Evolutionary conservation across 2,329 filamentous ascomycete genomes (phyloP), one percentile per base, ranked within the genome.

Genomic region (Ceratocystis cubensis): DNA sequence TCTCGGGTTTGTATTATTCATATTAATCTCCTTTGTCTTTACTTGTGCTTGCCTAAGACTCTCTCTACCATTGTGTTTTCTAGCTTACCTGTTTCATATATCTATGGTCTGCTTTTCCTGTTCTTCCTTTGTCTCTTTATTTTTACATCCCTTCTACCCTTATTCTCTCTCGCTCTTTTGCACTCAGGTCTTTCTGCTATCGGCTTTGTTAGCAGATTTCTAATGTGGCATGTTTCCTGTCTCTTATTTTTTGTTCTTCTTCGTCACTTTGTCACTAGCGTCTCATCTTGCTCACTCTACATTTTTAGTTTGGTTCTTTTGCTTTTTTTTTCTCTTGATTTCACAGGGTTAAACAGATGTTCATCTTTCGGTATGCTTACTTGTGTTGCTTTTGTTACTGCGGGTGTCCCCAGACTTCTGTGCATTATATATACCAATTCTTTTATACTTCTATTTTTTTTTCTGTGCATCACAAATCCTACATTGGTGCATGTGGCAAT

Each of bases 211-310:
- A 33, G 28, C 22, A 15, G 22, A 3, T 25, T 6, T 53, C 48
- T 53, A 28, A 53, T 53, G 48, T 53, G 48, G 48, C 48, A 53
- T 53, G 48, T 25, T 63, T 41, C 17, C 62, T 66, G 57, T 64
- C 25, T 61, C 25, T 20, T 20, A 41, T 59, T 48, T 48, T 20
- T 67, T 44, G 37, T 48, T 64, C 30, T 64, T 61, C n/a, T 22
- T 64, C 53, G 37, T 56, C 50, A 28, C 17, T 46, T 48, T 37
- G 22, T 50, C 25, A 28, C 30, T 5, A 53, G 48, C 48, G 48
- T 28, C 48, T 25, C n/a, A 25, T 53, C 28, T 28, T n/a, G 5
- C 41, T 33, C 10, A 13, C n/a, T 62, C 5, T 62, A 41, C 10
- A 25, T 41, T 20, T 62, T 45, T 45, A 25, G 25, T 62, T 62